Conservation (phyloP, 73 alveolate genomes). For the Stentor roeselii region DNA sequence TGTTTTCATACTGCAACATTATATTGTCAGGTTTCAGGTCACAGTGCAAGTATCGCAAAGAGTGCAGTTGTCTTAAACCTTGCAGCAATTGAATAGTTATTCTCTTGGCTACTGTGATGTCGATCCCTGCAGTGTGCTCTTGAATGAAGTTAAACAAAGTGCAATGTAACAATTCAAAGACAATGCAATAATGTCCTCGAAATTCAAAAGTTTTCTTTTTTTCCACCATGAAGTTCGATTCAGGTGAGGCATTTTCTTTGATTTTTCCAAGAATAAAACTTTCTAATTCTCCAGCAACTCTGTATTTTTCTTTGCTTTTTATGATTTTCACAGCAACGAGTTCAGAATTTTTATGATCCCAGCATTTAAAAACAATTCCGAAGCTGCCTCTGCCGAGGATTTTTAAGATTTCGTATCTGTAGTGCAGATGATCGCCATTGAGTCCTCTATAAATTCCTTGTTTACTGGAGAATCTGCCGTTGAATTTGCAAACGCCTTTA, state of each 20-base stretch:
- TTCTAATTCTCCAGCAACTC: slow-evolving; percentile 10
- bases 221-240: background rate
- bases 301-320: slow-evolving; percentile 1
- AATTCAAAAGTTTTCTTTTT: background rate
- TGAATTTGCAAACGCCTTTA: background rate
- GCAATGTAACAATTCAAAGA: background rate
- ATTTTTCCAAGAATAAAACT: background rate
- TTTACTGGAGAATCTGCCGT: background rate
- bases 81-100: background rate
- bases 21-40: slow-evolving; percentile 30
- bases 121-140: background rate
- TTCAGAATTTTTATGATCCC: slow-evolving; percentile 9
- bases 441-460: background rate
- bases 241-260: background rate
- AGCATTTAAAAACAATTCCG: slow-evolving; percentile 23
- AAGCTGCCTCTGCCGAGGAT: slow-evolving; percentile 17
- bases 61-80: background rate
- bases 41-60: slow-evolving; percentile 1
- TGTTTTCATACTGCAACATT: background rate
- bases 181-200: slow-evolving; percentile 9
- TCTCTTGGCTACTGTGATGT: background rate
- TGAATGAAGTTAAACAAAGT: background rate
- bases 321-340: slow-evolving; percentile 17
- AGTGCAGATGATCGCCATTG: background rate
- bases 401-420: slow-evolving; percentile 21